These are phyloP conservation scores for Verticillium albo-atrum DNA, from an alignment of 2,329 filamentous ascomycete species.

Conservation along the genomic window DNA sequence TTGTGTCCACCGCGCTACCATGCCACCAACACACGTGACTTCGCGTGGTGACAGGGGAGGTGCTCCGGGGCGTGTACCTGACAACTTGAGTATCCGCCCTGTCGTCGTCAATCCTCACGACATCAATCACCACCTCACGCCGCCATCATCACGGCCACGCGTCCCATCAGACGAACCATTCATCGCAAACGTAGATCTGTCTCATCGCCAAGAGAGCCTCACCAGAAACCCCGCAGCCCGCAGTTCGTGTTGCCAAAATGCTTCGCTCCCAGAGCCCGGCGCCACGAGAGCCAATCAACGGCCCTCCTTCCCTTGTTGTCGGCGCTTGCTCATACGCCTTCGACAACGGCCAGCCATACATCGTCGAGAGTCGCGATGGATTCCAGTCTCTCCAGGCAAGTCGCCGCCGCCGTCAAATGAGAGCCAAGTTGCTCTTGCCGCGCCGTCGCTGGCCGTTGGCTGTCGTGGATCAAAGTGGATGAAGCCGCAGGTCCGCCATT, in stretches of 20 bases:
- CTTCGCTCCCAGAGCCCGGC: background rate
- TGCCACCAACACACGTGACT: background rate
- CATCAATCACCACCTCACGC: background rate
- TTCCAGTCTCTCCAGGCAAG: conserved; percentile 1
- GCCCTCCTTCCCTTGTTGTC: conserved; percentile 1
- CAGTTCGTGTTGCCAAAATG: background rate
- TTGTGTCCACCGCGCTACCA: background rate
- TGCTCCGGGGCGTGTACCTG: too few relatives aligned
- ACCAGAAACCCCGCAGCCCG: background rate
- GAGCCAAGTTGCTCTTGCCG: conserved; percentile 7
- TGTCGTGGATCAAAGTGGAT: conserved; percentile 7
- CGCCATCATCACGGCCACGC: background rate
- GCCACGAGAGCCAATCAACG: conserved; percentile 11
- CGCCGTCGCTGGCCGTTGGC: conserved; percentile 4
- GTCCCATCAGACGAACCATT: background rate
- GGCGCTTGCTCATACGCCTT: conserved; percentile 14
- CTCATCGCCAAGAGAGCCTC: background rate
- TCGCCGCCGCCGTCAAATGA: conserved; percentile 10
- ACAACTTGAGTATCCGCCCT: too few relatives aligned
- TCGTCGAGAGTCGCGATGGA: conserved; percentile 2
- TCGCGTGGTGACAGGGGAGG: background rate
- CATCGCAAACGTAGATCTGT: background rate
- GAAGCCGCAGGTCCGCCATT: background rate
- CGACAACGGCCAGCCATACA: conserved; percentile 12
- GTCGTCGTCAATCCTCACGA: background rate